Conservation (phyloP, 1,284 basidiomycete species). For the Rhodofomes roseus region DNA sequence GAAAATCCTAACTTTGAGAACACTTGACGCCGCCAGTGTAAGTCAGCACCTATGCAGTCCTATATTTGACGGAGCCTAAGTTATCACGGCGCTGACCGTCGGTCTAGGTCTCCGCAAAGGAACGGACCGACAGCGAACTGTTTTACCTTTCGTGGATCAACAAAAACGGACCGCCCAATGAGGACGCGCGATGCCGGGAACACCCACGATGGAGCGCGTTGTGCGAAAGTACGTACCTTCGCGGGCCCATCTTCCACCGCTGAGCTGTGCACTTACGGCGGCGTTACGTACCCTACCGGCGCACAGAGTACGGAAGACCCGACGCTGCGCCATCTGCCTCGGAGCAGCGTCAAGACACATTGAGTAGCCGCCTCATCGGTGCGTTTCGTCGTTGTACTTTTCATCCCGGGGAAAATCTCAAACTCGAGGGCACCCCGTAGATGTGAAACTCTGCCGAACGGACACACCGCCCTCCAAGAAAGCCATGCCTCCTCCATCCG, state of each 20-base stretch:
- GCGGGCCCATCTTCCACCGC: not conserved
- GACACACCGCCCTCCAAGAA: conserved; percentile 26
- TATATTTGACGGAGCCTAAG: not conserved
- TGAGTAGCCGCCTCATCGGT: conserved; percentile 64
- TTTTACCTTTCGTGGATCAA: conserved; percentile 73
- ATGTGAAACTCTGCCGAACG: conserved; percentile 4
- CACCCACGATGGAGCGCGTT: conserved; percentile 66
- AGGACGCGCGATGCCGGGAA: conserved; percentile 40
- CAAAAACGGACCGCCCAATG: conserved; percentile 39
- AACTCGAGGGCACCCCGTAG: not conserved
- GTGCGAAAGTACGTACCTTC: conserved; percentile 51
- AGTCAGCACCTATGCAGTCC: conserved; percentile 20
- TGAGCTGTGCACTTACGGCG: not conserved
- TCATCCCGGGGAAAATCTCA: not conserved
- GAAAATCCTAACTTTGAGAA: conserved; percentile 57
- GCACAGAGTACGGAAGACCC: conserved; percentile 62
- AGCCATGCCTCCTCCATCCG: conserved; percentile 17
- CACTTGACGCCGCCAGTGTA: conserved; percentile 70
- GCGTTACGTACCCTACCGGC: not conserved
- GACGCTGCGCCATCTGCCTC: conserved; percentile 31
- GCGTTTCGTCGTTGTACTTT: conserved; percentile 17
- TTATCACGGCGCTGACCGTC: conserved; percentile 14
- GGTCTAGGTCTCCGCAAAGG: conserved; percentile 60
- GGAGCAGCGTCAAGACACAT: conserved; percentile 42
- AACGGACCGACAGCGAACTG: conserved; percentile 84